These are phyloP conservation scores for Tagetes patula DNA, from an alignment of 129 eudicot genomes.

Conservation along the genomic window DNA sequence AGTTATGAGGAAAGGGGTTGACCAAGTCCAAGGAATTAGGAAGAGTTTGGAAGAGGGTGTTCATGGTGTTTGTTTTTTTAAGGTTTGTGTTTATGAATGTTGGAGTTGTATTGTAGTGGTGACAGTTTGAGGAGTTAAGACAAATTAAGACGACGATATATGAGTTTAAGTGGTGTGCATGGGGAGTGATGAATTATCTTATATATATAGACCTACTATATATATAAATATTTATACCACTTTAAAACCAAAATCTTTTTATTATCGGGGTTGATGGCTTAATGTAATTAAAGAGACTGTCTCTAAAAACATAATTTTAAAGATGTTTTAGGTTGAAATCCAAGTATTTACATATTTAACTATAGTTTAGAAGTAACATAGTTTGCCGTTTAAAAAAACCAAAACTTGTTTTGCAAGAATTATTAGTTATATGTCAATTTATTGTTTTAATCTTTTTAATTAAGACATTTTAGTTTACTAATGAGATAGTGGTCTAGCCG, in stretches of 20 bases:
- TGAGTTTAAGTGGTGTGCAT: conserved; percentile 27
- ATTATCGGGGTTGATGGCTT: too few relatives aligned
- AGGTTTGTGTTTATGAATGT: neutral
- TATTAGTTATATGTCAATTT: too few relatives aligned
- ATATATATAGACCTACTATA: conserved; percentile 12
- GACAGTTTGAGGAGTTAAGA: conserved; percentile 4
- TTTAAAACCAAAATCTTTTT: conserved; percentile 23
- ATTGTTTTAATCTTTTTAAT: too few relatives aligned
- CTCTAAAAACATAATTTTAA: too few relatives aligned
- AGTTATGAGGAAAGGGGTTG: conserved; percentile 25
- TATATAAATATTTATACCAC: conserved; percentile 11
- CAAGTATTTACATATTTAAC: too few relatives aligned
- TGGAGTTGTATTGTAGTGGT: neutral
- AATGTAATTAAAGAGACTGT: too few relatives aligned
- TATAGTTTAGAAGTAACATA: too few relatives aligned
- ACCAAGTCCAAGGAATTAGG: conserved; percentile 16
- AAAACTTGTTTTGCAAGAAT: too few relatives aligned
- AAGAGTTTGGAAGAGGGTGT: conserved; percentile 32
- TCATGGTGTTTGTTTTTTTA: conserved; percentile 22
- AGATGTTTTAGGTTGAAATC: too few relatives aligned
- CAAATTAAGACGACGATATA: neutral
- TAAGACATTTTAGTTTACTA: too few relatives aligned
- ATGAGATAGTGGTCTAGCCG: too few relatives aligned
- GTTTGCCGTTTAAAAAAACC: too few relatives aligned
- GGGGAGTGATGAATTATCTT: conserved; percentile 27